Evolutionary conservation across 2,329 filamentous ascomycete species (phyloP).

Genomic region (Stagonosporopsis cucurbitacearum): DNA sequence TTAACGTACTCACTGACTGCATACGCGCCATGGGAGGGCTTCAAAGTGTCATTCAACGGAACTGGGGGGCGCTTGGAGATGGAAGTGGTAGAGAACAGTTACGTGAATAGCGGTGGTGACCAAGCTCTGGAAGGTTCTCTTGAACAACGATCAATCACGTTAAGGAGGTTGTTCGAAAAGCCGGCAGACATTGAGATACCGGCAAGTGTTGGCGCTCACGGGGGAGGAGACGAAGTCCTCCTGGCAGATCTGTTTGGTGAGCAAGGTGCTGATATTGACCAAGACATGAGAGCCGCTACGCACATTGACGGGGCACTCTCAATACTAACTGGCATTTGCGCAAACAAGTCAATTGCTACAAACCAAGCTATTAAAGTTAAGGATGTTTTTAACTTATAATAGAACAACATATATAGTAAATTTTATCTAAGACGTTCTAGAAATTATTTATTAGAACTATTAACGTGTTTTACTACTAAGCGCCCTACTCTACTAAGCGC

Average conservation of each 20-base stretch:
- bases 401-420: too few relatives aligned
- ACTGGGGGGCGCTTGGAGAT: constrained; percentile 65
- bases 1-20: constrained; percentile 66
- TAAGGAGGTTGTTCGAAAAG: constrained; percentile 64
- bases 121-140: constrained; percentile 62
- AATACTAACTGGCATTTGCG: constrained; percentile 66
- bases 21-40: constrained; percentile 69
- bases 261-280: constrained; percentile 53
- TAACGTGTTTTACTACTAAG: too few relatives aligned
- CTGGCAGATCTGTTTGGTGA: constrained; percentile 65
- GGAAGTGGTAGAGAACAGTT: constrained; percentile 68
- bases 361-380: constrained; percentile 64
- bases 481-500: too few relatives aligned
- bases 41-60: constrained; percentile 65
- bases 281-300: constrained; percentile 62
- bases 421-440: too few relatives aligned
- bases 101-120: constrained; percentile 64
- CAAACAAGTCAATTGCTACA: constrained; percentile 64
- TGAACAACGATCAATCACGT: constrained; percentile 57
- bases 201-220: constrained; percentile 63
- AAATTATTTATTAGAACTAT: too few relatives aligned
- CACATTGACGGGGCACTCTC: constrained; percentile 66
- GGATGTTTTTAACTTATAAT: constrained; percentile 46
- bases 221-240: constrained; percentile 65
- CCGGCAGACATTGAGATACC: constrained; percentile 62